Evolutionary conservation across 768 basidiomycete genomes (phyloP), one percentile per base, ranked within the genome.

Genomic region (Russula sp.): DNA sequence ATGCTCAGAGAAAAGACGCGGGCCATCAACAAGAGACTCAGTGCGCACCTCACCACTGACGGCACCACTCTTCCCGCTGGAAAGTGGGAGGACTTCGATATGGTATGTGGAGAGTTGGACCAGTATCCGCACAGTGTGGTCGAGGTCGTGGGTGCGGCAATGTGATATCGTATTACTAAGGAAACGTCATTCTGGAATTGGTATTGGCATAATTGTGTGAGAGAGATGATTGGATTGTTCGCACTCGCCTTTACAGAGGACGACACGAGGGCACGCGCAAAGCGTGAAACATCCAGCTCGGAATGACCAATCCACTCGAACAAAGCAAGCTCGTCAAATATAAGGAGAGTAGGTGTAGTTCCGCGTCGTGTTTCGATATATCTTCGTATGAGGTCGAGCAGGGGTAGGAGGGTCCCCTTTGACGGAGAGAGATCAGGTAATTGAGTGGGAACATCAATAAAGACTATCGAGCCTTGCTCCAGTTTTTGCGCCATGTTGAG

Each of bases 11-110:
- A 44, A 22, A 57, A 0, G 11, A n/a, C 48, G 36, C 16, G 18
- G 14, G 34, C 14, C 20, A 50, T 16, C 10, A 44, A 24, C 13
- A 14, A 22, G 48, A 18, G 30, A 42, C 8, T 58, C 22, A 14
- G 18, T 48, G n/a, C 78, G 22, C 57, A 89, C 90, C 79, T 91
- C 87, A 22, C 90, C 91, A 63, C 84, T 89, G 32, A 93, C 87
- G 24, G 84, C 79, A 3, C 89, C 90, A 65, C 91, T 92, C 28
- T 85, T 78, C 5, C 90, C 90, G 66, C 87, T 91, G 1, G 85
- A 78, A 8, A 93, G 77, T 0, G 90, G 84, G 46, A 80, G 78
- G 2, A 92, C 85, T 63, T 92, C 90, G 4, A 92, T 69, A 68
- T 90, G 89, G 67, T 87, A 86, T 3, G 84, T 78, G 67, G 83